Conservation (phyloP, 371 early-diverging fungal species). For the Actinomortierella wolfii region DNA sequence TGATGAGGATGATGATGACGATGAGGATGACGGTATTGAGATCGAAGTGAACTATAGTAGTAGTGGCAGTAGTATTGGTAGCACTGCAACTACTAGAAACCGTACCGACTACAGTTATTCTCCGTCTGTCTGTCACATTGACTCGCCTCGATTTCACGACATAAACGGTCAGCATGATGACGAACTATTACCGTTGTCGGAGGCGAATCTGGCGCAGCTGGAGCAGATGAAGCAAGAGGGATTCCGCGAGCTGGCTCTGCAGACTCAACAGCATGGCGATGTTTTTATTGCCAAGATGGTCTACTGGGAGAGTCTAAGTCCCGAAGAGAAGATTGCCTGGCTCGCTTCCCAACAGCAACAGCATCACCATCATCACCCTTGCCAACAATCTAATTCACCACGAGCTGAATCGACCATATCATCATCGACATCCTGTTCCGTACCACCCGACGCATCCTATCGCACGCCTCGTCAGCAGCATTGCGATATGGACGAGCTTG, state of each 20-base stretch:
- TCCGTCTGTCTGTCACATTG: no score
- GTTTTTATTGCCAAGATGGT: conserved; percentile 41
- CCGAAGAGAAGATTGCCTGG: conserved; percentile 30
- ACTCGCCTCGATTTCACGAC: no score
- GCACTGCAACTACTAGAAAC: no score
- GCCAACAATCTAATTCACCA: not conserved
- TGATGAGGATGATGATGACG: not conserved
- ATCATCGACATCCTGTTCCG: not conserved
- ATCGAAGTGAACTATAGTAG: not conserved
- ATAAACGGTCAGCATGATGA: no score
- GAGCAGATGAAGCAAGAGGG: conserved; percentile 32
- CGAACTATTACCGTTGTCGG: no score
- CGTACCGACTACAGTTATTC: no score
- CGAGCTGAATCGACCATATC: not conserved
- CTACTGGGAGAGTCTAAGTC: conserved; percentile 28
- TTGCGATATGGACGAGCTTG: conserved; percentile 33
- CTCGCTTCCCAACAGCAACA: conserved; percentile 11
- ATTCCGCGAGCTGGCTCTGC: conserved; percentile 31
- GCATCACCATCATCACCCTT: not conserved
- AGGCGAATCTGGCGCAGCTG: not conserved
- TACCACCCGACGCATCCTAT: no score
- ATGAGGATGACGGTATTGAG: not conserved
- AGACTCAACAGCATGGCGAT: conserved; percentile 35
- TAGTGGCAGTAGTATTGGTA: not conserved
- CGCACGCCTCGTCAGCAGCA: no score